Conservation (phyloP, 164 flowering plant genomes). For the Stephania cephalantha region DNA sequence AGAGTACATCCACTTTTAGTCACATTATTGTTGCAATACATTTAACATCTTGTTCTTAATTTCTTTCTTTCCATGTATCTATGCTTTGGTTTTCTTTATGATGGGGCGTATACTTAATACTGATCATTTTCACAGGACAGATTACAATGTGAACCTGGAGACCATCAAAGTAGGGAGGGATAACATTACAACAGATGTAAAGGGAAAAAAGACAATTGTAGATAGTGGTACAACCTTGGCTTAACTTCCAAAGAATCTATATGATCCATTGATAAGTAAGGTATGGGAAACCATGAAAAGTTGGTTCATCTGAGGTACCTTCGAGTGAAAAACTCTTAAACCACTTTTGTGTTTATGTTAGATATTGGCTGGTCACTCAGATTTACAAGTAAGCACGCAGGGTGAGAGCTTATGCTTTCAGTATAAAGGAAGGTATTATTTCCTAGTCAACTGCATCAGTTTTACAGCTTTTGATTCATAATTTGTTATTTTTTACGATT, state of each 20-base stretch:
- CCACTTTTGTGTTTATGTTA: slow-evolving; percentile 11
- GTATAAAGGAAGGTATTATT: slow-evolving; percentile 48
- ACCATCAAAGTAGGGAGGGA: slow-evolving; percentile 64
- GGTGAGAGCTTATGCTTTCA: slow-evolving; percentile 59
- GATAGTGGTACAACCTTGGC: slow-evolving; percentile 97
- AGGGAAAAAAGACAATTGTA: slow-evolving; percentile 62
- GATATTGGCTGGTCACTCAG: slow-evolving; percentile 45
- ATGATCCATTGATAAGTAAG: slow-evolving; percentile 36
- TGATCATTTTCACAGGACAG: slow-evolving; percentile 49
- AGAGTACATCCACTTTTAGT: neutral
- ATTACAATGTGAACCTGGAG: slow-evolving; percentile 78
- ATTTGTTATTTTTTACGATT: no score
- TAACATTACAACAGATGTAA: slow-evolving; percentile 53
- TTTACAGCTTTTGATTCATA: neutral
- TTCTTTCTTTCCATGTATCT: slow-evolving; percentile 5
- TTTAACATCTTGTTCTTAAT: neutral
- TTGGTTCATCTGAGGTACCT: neutral
- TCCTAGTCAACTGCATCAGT: neutral
- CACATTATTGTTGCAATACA: neutral
- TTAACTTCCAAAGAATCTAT: slow-evolving; percentile 60
- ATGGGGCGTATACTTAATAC: slow-evolving; percentile 20
- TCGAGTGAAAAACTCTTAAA: neutral
- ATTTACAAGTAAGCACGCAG: slow-evolving; percentile 39
- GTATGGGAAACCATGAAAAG: slow-evolving; percentile 18
- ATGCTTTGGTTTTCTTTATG: slow-evolving; percentile 13